Evolutionary conservation across 2,329 filamentous ascomycete species (phyloP), one percentile per base, ranked within the genome.

Genomic region (Trichoderma sp.): DNA sequence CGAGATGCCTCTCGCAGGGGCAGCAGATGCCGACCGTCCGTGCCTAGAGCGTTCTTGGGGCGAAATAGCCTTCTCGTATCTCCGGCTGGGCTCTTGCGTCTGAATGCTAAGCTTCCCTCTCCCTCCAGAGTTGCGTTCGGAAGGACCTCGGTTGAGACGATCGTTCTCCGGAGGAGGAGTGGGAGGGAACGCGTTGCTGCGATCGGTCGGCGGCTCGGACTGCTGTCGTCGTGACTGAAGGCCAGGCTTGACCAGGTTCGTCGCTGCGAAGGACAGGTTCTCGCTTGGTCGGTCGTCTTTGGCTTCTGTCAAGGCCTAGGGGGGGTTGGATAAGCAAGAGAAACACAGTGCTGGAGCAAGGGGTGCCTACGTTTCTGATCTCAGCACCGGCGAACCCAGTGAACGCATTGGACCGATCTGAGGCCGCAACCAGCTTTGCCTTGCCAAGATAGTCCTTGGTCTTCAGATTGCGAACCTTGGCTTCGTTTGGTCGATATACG

Each of bases 381-480:
- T 93, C 92, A 2, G 88, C 87, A 51, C 90, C 92, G 68, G 90
- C 83, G 76, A 93, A 94, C 51, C 92, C 92, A 51, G 90, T 94
- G 72, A 92, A 95, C 28, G 88, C 90, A 77, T 93, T 94, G 69
- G 85, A 80, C 63, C 89, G 85, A 72, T 96, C 92, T 1, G 92
- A 91, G 28, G 93, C 91, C 26, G 95, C 95, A 9, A 99, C 91
- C 41, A 99, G 82, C 67, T 92, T 87, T n/a, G 95, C 93, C 78
- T 97, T 97, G 67, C 95, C 95, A 3, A 99, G 87, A 73, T 99
- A 99, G 75, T 99, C 93, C 76, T 98, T 98, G 24, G 93, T 92
- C 82, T 97, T 97, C 72, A 99, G 82, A 74, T 99, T 99, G 79
- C 96, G 96, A 70, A 99, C 95, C 78, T 99, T 99, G 68, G 95